Evolutionary conservation across 257 asterid genomes (phyloP).

Genomic region (Solanum lignicaule): DNA sequence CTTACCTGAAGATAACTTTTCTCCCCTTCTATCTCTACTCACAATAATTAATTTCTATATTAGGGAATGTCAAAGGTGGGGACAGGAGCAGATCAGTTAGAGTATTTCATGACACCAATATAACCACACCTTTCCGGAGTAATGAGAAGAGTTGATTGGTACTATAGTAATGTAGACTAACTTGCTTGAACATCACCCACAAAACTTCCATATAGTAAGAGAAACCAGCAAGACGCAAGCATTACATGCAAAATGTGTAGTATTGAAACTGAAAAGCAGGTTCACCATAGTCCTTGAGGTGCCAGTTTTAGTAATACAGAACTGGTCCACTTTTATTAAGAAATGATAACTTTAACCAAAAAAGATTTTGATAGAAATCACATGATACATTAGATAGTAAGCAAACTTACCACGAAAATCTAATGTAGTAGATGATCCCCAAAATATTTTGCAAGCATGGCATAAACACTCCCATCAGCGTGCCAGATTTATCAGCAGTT

Average conservation of each 20-base stretch:
- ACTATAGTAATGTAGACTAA: background rate
- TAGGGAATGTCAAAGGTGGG: background rate
- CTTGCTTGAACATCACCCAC: background rate
- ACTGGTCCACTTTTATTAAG: background rate
- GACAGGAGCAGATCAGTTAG: background rate
- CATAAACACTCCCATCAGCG: conserved; percentile 96
- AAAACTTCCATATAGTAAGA: background rate
- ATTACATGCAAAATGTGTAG: background rate
- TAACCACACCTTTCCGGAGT: background rate
- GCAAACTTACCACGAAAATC: conserved; percentile 76
- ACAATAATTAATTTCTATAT: background rate
- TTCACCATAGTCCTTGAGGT: background rate
- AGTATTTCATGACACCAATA: background rate
- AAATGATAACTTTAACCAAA: background rate
- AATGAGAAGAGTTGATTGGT: background rate
- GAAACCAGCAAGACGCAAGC: background rate
- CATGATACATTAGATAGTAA: background rate
- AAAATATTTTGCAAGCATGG: conserved; percentile 95
- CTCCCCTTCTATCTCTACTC: background rate
- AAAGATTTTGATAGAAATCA: background rate
- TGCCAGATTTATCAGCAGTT: conserved; percentile 62
- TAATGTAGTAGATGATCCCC: conserved; percentile 93
- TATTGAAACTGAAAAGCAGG: background rate
- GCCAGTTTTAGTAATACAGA: background rate
- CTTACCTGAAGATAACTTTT: background rate